Percentiles rank a stretch among this genome's conserved stretches.
Conservation (phyloP, 73 alveolate genomes). For the Paramecium tetraurelia region DNA sequence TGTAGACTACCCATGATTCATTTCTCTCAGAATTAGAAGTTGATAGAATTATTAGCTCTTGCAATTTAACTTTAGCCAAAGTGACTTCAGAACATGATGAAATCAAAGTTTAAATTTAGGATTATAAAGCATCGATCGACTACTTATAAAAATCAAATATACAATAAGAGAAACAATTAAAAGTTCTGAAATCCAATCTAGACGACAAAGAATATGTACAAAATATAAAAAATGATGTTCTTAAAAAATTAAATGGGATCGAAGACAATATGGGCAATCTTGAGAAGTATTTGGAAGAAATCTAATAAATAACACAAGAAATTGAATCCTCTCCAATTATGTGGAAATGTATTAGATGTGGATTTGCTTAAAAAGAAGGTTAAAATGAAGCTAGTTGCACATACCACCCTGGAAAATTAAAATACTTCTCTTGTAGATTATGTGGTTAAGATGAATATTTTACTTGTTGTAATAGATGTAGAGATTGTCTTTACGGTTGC, state of each 20-base stretch:
- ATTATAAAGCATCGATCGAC: background rate
- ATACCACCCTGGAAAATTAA: slow-evolving; percentile 85
- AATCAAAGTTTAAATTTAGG: background rate
- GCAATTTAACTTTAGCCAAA: background rate
- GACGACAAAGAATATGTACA: slow-evolving; percentile 10
- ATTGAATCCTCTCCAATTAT: background rate
- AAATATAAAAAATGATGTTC: background rate
- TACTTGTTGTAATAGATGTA: slow-evolving; percentile 78
- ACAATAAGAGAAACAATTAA: background rate
- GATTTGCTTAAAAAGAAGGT: slow-evolving; percentile 32
- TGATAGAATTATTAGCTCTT: slow-evolving; percentile 25
- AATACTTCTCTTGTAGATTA: slow-evolving; percentile 79
- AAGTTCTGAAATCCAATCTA: background rate
- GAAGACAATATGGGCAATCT: background rate
- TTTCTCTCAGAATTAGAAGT: slow-evolving; percentile 41
- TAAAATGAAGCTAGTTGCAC: slow-evolving; percentile 71
- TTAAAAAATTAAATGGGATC: background rate
- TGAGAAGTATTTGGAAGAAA: background rate
- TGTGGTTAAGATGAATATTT: slow-evolving; percentile 87
- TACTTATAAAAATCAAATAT: background rate
- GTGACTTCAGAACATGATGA: slow-evolving; percentile 44
- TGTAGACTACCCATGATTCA: background rate
- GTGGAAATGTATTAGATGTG: slow-evolving; percentile 43
- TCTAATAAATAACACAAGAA: background rate
- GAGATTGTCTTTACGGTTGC: slow-evolving; percentile 77